Base-by-base conservation (phyloP, 345 rosid species). In the Boechera divaricarpa region DNA sequence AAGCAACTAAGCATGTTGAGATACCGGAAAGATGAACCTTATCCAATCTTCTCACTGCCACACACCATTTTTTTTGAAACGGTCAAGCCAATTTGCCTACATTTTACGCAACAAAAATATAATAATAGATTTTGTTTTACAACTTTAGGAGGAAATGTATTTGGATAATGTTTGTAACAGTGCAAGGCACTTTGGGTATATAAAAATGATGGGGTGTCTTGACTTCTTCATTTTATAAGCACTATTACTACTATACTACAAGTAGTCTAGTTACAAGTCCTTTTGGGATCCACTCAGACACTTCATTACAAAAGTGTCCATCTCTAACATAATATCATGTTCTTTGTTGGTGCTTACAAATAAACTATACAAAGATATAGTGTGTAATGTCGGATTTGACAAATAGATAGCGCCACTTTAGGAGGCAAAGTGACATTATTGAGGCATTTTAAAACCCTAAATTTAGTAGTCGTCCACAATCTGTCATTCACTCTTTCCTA, bases 361-460 rank as follows among this genome's bases (percentile, higher is more conserved):
- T 74, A 36, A 65, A 73, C 77, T 73, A 73, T 21, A 21, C 24
- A 21, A 21, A 21, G 24, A 21, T 21, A 26, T 24, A 74, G 65
- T 66, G 65, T 45, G 58, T 15, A 10, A 65, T 74, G 72, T 74
- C 66, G 72, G 72, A 55, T 65, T 74, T 35, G 18, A 48, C 56
- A 74, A 24, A 54, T 64, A 35, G 49, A 74, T 54, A 29, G 53
- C 53, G 24, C 28, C 36, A 53, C 55, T 73, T 74, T 65, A 44
- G 10, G 3, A 44, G 6, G 49, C 70, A 29, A 74, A 55, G 72
- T 55, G 72, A 64, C 55, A 74, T 31, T 54, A 55, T 6, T 54
- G 57, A 64, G 55, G 15, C 28, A 42, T 12, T 42, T 74, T 63
- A 12, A 41, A 73, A 52, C 44, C 45, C 63, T 42, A 73, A 51